Conservation (phyloP, 208 protist species). For the Leishmania tropica region DNA sequence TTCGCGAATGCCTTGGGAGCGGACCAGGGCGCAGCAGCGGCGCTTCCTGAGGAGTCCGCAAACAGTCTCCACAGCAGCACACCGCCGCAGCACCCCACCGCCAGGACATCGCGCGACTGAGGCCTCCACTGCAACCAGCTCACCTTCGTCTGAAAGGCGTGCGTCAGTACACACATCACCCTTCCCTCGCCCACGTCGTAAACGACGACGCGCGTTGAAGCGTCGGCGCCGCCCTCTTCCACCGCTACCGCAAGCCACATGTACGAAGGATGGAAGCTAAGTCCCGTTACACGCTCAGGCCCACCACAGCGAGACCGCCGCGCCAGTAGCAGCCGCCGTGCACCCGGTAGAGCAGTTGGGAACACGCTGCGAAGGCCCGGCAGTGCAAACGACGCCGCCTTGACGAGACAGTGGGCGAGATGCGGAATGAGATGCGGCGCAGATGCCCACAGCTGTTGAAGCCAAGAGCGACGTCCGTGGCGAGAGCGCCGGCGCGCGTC, state of each 20-base stretch:
- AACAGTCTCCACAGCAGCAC: conserved; percentile 75
- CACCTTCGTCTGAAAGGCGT: conserved; percentile 75
- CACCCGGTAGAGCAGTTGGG: conserved; percentile 51
- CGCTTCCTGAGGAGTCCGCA: neutral
- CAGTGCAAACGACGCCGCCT: conserved; percentile 36
- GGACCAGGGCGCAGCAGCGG: neutral
- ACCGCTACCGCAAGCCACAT: conserved; percentile 69
- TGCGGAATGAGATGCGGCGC: conserved; percentile 24
- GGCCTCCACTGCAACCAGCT: conserved; percentile 77
- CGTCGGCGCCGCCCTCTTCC: conserved; percentile 47
- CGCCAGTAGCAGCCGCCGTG: conserved; percentile 9
- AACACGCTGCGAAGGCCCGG: conserved; percentile 54
- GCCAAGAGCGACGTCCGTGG: neutral
- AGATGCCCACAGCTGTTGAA: neutral
- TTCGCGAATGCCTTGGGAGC: neutral
- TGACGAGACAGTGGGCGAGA: conserved; percentile 22
- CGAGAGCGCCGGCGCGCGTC: neutral
- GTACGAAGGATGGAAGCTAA: conserved; percentile 52
- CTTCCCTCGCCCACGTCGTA: conserved; percentile 53
- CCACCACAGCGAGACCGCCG: conserved; percentile 17
- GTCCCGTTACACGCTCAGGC: conserved; percentile 61
- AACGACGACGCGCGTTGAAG: conserved; percentile 53
- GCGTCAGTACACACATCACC: conserved; percentile 54
- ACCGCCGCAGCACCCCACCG: conserved; percentile 76
- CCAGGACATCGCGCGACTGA: conserved; percentile 58